Percentiles rank a stretch among this genome's conserved stretches.
These are phyloP conservation scores for Eimeria brunetti DNA, from an alignment of 169 alveolate genomes.

Conservation along the genomic window DNA sequence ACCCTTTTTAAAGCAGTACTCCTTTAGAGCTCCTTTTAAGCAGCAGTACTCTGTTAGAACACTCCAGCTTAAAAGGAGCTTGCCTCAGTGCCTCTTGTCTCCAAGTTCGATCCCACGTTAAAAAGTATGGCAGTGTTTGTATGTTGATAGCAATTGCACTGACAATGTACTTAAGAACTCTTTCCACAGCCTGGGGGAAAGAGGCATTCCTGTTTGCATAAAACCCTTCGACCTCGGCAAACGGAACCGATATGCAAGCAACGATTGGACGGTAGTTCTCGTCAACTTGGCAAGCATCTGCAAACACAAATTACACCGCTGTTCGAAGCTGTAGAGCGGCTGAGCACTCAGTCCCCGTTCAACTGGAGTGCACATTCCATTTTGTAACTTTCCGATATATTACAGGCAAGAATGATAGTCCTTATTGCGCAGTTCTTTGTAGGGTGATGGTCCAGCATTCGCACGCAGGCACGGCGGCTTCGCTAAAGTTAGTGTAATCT, in stretches of 20 bases:
- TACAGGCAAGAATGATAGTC: neutral
- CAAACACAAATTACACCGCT: neutral
- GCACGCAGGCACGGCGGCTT: neutral
- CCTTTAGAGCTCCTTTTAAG: no score
- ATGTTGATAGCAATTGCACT: constrained; percentile 37
- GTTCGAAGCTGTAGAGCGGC: neutral
- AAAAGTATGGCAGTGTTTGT: constrained; percentile 22
- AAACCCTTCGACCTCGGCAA: constrained; percentile 21
- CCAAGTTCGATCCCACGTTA: constrained; percentile 58
- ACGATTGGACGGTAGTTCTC: constrained; percentile 40
- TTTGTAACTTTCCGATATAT: neutral
- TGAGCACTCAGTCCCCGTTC: neutral
- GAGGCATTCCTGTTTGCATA: neutral
- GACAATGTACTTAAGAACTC: constrained; percentile 27
- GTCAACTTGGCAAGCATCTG: constrained; percentile 66
- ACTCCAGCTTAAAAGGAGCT: neutral
- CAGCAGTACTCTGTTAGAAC: neutral
- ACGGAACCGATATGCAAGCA: constrained; percentile 42
- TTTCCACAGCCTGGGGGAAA: neutral
- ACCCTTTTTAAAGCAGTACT: neutral
- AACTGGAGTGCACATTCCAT: neutral
- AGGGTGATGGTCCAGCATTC: neutral
- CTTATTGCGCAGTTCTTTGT: neutral
- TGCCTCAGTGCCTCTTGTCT: constrained; percentile 35
- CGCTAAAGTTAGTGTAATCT: no score